Evolutionary conservation across 371 early-diverging fungal species (phyloP), one percentile per base, ranked within the genome.

Genomic region (Apophysomyces trapeziformis): DNA sequence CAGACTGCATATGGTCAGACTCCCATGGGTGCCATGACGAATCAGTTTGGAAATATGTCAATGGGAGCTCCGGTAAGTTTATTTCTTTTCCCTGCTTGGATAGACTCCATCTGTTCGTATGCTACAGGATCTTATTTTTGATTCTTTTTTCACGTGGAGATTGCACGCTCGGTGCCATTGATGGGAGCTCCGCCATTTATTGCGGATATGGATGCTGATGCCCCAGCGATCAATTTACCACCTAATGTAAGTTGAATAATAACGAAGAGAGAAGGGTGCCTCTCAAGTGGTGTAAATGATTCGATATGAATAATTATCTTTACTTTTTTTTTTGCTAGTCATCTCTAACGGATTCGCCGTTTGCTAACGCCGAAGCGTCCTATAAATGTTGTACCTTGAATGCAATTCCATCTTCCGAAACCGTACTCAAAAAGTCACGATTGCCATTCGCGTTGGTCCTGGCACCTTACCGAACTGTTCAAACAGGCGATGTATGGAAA

Each of bases 301-400:
- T 4, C 16, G 46, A 45, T 18, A 13, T 13, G 43, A 21, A 16
- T 41, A 5, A 13, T 13, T 11, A 5, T 11, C 41, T 12, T 7
- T 38, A 5, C n/a, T 43, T 39, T 57, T 39, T n/a, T 38, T 35
- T 37, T 41, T 5, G 41, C 41, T 79, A 90, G 85, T 77, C 87
- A n/a, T 74, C 90, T 7, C 84, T 91, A 58, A 91, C 91, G n/a
- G 80, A 88, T 59, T 90, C 92, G 35, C 87, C 85, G 14, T 68
- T 76, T 56, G 81, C 85, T 38, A 89, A 91, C 71, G 90, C 91
- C 68, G 87, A 89, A 39, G 87, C 92, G 12, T 84, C 87, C 7
- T 92, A 95, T 79, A 90, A 94, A 75, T 86, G 96, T 64, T 91
- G 86, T 59, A 98, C 99, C 2, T 68, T 98, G 18, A 96, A 94